These are phyloP conservation scores for Myrica gale DNA, from an alignment of 306 rosid species.

Conservation along the genomic window DNA sequence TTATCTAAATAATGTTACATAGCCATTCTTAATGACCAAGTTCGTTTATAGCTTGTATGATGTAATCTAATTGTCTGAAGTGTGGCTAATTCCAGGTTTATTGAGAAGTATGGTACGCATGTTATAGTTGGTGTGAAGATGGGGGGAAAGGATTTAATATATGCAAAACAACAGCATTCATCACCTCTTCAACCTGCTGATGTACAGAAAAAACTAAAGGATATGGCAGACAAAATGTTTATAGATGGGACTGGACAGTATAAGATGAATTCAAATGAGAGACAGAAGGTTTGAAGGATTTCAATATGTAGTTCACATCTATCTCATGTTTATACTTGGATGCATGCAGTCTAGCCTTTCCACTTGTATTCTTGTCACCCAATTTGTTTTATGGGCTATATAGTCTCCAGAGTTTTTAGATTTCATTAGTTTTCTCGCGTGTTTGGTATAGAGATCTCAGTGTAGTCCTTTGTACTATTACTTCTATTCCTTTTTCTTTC, in stretches of 20 bases:
- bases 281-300: constrained; percentile 31
- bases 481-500: too few species aligned
- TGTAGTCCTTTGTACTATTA: too few species aligned
- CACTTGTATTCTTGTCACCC: not conserved
- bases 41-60: not conserved
- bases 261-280: constrained; percentile 11
- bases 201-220: constrained; percentile 67
- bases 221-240: constrained; percentile 59
- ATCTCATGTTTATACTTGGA: not conserved
- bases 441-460: too few species aligned
- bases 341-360: not conserved
- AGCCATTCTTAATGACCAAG: not conserved
- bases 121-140: constrained; percentile 66
- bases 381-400: not conserved
- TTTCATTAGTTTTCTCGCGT: too few species aligned
- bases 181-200: constrained; percentile 67
- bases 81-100: constrained; percentile 48
- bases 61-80: not conserved
- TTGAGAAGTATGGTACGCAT: constrained; percentile 76
- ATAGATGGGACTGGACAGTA: constrained; percentile 32
- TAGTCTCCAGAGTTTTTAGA: not conserved
- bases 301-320: not conserved
- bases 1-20: not conserved
- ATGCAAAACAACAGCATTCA: constrained; percentile 66
- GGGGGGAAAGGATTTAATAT: constrained; percentile 75